A percentile compares a stretch with the other conserved stretches of the same genome.
phyloP scores from a whole-genome alignment of 306 rosid genomes.

The Fragaria vesca region DNA sequence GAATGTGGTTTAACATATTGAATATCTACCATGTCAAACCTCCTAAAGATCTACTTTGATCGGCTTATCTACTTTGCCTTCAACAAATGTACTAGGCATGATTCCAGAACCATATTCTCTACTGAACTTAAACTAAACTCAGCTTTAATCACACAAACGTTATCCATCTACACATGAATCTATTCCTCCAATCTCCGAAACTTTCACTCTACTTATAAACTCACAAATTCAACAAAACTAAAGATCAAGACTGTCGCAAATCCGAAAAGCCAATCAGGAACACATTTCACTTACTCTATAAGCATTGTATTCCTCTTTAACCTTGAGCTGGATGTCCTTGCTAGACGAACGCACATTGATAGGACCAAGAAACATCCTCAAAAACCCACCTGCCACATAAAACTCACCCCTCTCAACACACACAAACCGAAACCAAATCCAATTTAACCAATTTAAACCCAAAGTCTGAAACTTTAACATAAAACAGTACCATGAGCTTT shows the following conservation, averaged over 20 bases:
- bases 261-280: neutral
- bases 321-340: slow-evolving; percentile 90
- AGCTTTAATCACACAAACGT: neutral
- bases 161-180: neutral
- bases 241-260: neutral
- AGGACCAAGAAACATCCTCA: slow-evolving; percentile 95
- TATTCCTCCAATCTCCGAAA: neutral
- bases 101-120: neutral
- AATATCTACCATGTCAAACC: neutral
- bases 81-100: neutral
- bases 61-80: too few species aligned
- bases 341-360: slow-evolving; percentile 83
- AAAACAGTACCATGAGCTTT: slow-evolving; percentile 62
- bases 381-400: slow-evolving; percentile 53
- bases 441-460: neutral
- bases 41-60: neutral
- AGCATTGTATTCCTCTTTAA: slow-evolving; percentile 95
- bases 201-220: neutral
- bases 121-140: neutral
- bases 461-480: neutral
- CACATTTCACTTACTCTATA: slow-evolving; percentile 52
- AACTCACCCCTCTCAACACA: neutral
- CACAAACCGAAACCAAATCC: neutral
- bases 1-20: neutral
- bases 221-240: neutral